Percentiles rank a stretch among this genome's conserved stretches.
Evolutionary conservation across 1,284 basidiomycete genomes (phyloP).

Genomic region (Cutaneotrichosporon mucoides): DNA sequence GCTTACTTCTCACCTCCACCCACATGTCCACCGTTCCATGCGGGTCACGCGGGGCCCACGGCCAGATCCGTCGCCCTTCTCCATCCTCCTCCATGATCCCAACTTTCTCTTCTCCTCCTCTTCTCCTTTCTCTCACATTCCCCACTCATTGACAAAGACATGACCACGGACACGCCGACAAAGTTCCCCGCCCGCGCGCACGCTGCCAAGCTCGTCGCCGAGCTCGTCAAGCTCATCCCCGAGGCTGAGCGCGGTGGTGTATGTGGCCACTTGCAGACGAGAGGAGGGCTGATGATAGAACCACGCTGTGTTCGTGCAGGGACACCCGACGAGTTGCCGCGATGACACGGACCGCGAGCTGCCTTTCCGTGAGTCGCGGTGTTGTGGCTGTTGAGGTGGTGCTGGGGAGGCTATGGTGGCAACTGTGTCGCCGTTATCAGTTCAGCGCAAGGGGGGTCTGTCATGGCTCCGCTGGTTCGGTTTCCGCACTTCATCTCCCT

Average conservation of each 20-base stretch:
- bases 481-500: too few relatives aligned
- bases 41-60: too few relatives aligned
- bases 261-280: slow-evolving; percentile 6
- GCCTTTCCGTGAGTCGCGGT: slow-evolving; percentile 57
- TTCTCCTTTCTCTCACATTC: neutral
- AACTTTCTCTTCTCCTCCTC: neutral
- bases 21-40: too few relatives aligned
- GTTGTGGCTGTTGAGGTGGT: neutral
- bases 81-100: too few relatives aligned
- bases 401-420: neutral
- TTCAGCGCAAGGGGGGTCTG: too few relatives aligned
- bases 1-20: too few relatives aligned
- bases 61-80: too few relatives aligned
- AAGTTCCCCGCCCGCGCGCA: slow-evolving; percentile 43
- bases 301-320: slow-evolving; percentile 49
- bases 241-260: slow-evolving; percentile 28
- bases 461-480: too few relatives aligned
- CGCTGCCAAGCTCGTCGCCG: slow-evolving; percentile 36
- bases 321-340: slow-evolving; percentile 57
- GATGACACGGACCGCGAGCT: slow-evolving; percentile 87
- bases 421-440: too few relatives aligned
- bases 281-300: slow-evolving; percentile 14
- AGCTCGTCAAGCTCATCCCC: slow-evolving; percentile 34
- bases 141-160: neutral
- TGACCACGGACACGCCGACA: slow-evolving; percentile 8